These are phyloP conservation scores for Elsinoe arachidis DNA, from an alignment of 2,329 filamentous ascomycete species.

Conservation along the genomic window DNA sequence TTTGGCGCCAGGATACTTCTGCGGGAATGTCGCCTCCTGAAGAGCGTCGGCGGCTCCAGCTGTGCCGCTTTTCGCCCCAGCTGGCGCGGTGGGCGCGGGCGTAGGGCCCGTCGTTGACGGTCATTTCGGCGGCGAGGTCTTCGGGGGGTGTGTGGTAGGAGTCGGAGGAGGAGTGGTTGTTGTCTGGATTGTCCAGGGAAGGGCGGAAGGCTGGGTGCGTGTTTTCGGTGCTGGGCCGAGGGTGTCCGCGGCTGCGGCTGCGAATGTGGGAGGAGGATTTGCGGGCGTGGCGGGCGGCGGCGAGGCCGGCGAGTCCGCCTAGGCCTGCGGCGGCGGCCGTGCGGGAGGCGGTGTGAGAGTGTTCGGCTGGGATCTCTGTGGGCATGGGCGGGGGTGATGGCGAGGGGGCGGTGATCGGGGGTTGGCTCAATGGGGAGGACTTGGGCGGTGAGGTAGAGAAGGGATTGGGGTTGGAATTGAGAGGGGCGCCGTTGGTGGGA, in stretches of 20 bases:
- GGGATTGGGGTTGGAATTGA: neutral
- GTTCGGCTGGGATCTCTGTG: neutral
- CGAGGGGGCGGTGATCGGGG: neutral
- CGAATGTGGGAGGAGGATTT: neutral
- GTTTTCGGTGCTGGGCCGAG: neutral
- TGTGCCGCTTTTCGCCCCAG: neutral
- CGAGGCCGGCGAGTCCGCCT: conserved; percentile 3
- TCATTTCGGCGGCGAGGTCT: conserved; percentile 4
- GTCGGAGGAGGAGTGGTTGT: neutral
- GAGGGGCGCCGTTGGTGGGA: too few relatives aligned
- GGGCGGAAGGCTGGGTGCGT: neutral
- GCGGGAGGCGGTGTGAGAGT: neutral
- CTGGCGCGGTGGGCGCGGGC: conserved; percentile 2
- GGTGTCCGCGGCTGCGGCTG: neutral
- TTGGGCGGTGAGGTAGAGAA: neutral
- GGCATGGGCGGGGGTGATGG: neutral
- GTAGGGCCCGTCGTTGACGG: conserved; percentile 7
- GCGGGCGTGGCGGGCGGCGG: conserved; percentile 8
- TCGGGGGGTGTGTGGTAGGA: neutral
- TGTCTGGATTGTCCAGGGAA: neutral
- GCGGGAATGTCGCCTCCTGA: neutral
- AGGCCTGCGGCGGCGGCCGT: conserved; percentile 5
- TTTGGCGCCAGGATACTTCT: neutral
- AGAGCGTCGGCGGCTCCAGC: neutral
- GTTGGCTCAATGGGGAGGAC: neutral